Conservation (phyloP, 2,329 filamentous ascomycete species). For the Aureobasidium sp. region DNA sequence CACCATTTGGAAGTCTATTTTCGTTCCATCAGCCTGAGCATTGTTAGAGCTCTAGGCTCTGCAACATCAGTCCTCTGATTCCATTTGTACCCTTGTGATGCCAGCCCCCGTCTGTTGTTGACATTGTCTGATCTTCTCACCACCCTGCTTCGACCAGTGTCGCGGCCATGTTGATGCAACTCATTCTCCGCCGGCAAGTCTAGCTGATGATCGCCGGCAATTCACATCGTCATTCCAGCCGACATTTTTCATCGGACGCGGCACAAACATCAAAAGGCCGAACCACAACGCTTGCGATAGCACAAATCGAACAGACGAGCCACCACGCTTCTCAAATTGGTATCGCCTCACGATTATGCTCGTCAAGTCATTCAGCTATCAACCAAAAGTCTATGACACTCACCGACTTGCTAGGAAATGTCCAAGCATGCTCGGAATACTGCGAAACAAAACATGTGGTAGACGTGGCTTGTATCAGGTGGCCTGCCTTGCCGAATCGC, state of each 20-base stretch:
- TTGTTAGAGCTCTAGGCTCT: too few relatives aligned
- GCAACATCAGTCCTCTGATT: too few relatives aligned
- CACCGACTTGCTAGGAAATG: not conserved
- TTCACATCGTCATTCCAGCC: not conserved
- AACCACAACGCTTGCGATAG: too few relatives aligned
- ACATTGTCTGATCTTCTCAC: too few relatives aligned
- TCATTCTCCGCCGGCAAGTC: not conserved
- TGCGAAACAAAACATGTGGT: not conserved
- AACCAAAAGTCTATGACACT: not conserved
- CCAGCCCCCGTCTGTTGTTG: too few relatives aligned
- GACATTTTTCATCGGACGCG: not conserved
- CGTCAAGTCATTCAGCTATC: not conserved
- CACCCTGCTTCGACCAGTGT: too few relatives aligned
- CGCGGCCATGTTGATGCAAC: not conserved
- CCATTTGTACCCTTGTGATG: too few relatives aligned
- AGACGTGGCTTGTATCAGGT: slow-evolving; percentile 3
- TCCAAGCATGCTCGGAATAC: not conserved
- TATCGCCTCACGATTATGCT: too few relatives aligned
- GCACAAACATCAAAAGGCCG: not conserved
- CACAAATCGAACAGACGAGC: too few relatives aligned
- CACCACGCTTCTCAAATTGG: too few relatives aligned
- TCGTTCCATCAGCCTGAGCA: too few relatives aligned
- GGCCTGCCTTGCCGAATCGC: not conserved
- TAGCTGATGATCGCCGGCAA: not conserved
- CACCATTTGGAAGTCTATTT: too few relatives aligned